phyloP scores from a whole-genome alignment of 148 eudicot species.

The Rhododendron henanense region DNA sequence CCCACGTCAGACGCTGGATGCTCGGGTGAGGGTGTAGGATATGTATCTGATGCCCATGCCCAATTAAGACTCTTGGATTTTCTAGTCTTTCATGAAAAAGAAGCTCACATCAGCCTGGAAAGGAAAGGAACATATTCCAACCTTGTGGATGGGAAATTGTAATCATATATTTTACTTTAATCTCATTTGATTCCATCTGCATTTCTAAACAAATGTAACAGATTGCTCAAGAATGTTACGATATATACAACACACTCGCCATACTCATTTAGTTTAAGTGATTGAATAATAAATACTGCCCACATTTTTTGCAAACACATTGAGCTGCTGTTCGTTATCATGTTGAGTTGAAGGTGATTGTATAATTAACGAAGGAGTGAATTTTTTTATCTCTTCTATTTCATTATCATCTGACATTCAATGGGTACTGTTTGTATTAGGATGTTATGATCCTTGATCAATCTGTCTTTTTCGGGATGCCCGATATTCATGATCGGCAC shows the following conservation, averaged over 20 bases:
- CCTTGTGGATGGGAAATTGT: not conserved
- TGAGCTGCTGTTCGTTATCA: not conserved
- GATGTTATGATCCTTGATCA: slow-evolving; percentile 92
- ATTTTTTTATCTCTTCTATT: not conserved
- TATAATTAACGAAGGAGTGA: not conserved
- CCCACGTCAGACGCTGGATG: not conserved
- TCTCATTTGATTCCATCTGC: not conserved
- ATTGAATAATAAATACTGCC: not conserved
- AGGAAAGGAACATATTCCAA: not conserved
- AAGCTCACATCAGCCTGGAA: not conserved
- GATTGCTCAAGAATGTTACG: not conserved
- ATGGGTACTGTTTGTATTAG: slow-evolving; percentile 29
- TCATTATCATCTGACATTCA: not conserved
- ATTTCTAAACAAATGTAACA: not conserved
- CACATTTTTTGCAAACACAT: not conserved
- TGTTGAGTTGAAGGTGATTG: not conserved
- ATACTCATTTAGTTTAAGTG: not conserved
- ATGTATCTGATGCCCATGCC: not conserved
- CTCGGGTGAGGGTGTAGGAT: not conserved
- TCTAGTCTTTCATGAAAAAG: not conserved
- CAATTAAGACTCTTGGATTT: not conserved
- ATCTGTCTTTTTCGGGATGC: slow-evolving; percentile 67
- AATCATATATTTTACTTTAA: not conserved
- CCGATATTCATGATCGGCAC: slow-evolving; percentile 78
- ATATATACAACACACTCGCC: not conserved